phyloP scores from a whole-genome alignment of 2,329 filamentous ascomycete species.

The Aspergillus nomiae region DNA sequence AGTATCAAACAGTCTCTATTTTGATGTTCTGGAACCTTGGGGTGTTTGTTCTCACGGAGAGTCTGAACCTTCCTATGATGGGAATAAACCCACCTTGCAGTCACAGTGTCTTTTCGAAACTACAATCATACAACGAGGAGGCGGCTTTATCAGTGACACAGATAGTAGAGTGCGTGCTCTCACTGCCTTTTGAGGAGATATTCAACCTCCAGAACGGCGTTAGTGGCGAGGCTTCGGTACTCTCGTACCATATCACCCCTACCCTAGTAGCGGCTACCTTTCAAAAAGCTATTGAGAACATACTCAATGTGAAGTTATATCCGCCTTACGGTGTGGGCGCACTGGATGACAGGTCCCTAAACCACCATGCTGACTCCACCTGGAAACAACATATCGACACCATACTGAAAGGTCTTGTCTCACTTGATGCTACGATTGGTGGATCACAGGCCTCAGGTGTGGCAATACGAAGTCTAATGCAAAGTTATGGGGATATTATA shows the following conservation, averaged over 20 bases:
- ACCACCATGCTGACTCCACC: background rate
- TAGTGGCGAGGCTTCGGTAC: slow-evolving; percentile 20
- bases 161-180: slow-evolving; percentile 15
- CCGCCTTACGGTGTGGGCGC: too few species aligned
- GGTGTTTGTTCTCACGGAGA: slow-evolving; percentile 20
- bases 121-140: slow-evolving; percentile 9
- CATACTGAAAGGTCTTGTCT: slow-evolving; percentile 25
- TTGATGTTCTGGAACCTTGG: slow-evolving; percentile 24
- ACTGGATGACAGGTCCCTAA: background rate
- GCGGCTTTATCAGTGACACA: slow-evolving; percentile 16
- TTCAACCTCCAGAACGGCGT: slow-evolving; percentile 27
- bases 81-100: background rate
- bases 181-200: slow-evolving; percentile 14
- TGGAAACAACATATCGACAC: slow-evolving; percentile 19
- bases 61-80: slow-evolving; percentile 3
- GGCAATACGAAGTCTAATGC: slow-evolving; percentile 16
- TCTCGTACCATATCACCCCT: slow-evolving; percentile 26
- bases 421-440: slow-evolving; percentile 25
- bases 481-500: slow-evolving; percentile 20
- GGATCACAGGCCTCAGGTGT: slow-evolving; percentile 20
- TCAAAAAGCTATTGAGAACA: slow-evolving; percentile 19
- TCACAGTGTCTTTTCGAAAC: background rate
- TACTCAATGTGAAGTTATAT: slow-evolving; percentile 9
- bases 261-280: slow-evolving; percentile 17
- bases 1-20: slow-evolving; percentile 16